Base-by-base conservation (phyloP, 1,284 basidiomycete genomes). In the Cutaneotrichosporon daszewskae region DNA sequence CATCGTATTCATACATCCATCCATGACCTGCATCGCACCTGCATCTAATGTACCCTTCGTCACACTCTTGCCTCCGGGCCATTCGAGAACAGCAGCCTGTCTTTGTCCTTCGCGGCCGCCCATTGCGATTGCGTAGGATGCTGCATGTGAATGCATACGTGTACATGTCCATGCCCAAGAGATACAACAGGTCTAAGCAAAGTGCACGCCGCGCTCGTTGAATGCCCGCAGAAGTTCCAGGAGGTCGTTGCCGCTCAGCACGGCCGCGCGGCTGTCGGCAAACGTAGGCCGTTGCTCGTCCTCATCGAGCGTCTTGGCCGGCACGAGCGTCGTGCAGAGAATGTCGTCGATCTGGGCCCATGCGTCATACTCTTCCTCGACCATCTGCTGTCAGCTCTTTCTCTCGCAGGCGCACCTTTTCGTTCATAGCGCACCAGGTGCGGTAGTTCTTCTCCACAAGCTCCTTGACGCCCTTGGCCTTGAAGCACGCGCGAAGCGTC, bases 391-490 rank as follows among this genome's bases (percentile, higher is more conserved):
- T 29, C 12, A 29, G 11, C 16, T 24, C 24, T 12, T 23, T 9
- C 37, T 12, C 16, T 26, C 4, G 22, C 10, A 23, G 13, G 72
- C 76, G 50, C 53, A 85, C 86, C 76, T 79, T 77, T 57, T 84
- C 78, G 53, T 84, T 82, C 61, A 87, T 78, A 3, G 89, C 81
- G 61, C 87, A 85, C 85, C 88, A 95, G n/a, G 91, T 95, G 69
- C 83, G 82, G 77, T 87, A 87, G 68, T 97, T 98, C 60, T 81
- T 81, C 71, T 96, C 92, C 51, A 97, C 71, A 85, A 98, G 87
- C 58, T 92, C 87, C 62, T 87, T 78, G 12, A 98, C 90, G 3
- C 94, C 94, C 64, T 87, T 91, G 4, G 92, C 91, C 74, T 82
- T 80, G 66, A 81, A 97, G 57, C 82, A 87, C 9, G 85, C 90